Conservation (phyloP, 441 rosid genomes). For the Populus hybrid region DNA sequence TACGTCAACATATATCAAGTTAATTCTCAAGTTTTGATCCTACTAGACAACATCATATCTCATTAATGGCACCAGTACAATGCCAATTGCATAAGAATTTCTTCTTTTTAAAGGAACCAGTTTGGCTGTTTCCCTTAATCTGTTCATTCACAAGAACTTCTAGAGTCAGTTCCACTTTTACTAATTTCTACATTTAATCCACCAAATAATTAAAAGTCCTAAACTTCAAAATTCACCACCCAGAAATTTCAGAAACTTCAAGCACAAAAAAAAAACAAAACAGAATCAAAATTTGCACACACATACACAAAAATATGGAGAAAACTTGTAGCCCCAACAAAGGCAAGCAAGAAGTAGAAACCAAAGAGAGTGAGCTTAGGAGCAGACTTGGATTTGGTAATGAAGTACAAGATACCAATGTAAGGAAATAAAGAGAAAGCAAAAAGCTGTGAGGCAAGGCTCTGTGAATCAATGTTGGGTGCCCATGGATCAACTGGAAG, state of each 20-base stretch:
- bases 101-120: neutral
- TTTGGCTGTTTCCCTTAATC: neutral
- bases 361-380: constrained; percentile 88
- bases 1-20: too few species aligned
- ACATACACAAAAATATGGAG: neutral
- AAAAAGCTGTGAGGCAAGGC: constrained; percentile 80
- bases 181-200: neutral
- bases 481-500: constrained; percentile 88
- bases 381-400: constrained; percentile 78
- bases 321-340: constrained; percentile 82
- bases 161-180: neutral
- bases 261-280: neutral
- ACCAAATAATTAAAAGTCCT: neutral
- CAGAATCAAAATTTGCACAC: neutral
- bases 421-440: constrained; percentile 76
- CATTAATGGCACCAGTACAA: neutral
- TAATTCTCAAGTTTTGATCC: neutral
- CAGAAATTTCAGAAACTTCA: neutral
- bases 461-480: constrained; percentile 68
- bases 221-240: neutral
- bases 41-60: neutral
- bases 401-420: constrained; percentile 78
- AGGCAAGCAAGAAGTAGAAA: constrained; percentile 88
- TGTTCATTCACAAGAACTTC: neutral
- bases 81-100: neutral